Evolutionary conservation across 1,139 yeast species (phyloP), one percentile per base, ranked within the genome.

Genomic region (Trichomonascaceae sp.): DNA sequence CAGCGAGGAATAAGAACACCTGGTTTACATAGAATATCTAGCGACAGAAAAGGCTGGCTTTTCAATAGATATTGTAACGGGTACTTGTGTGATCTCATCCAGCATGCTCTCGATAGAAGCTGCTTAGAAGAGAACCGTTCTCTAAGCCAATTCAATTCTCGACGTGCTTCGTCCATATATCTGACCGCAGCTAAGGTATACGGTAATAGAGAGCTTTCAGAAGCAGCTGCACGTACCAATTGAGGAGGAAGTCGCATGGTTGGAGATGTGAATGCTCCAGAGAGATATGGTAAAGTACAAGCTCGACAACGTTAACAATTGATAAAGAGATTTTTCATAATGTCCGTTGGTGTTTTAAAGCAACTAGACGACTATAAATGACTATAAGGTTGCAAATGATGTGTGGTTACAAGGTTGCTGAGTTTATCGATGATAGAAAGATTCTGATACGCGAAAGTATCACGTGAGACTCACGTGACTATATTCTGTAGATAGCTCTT

Each of bases 61-160:
- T 91, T 90, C 20, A 93, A 72, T 8, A 93, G 80, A 66, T 93
- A 90, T 68, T 93, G 97, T 41, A 91, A 68, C 0, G 97, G 97
- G 18, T 77, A 80, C 10, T 75, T 73, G 17, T 66, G 65, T 17
- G 70, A 66, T 12, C 76, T 61, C 18, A 58, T 60, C 38, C 50
- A 36, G 47, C 64, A 62, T 1, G 72, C 74, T 20, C 50, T 45
- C 10, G 24, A 39, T 18, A 55, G 55, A 48, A 47, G 49, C n/a
- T 43, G 43, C 17, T 50, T 43, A 1, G 56, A 18, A 9, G 55
- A 39, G 1, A 75, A 75, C 17, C 75, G 66, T 53, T 73, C 78
- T 43, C 64, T 57, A 57, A 67, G 62, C 86, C 87, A 83, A 12
- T 65, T 62, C 15, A 82, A 70, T 62, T 83, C 88, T 63, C 51